Evolutionary conservation across 179 eudicot species (phyloP).

Genomic region (Silene coronaria): DNA sequence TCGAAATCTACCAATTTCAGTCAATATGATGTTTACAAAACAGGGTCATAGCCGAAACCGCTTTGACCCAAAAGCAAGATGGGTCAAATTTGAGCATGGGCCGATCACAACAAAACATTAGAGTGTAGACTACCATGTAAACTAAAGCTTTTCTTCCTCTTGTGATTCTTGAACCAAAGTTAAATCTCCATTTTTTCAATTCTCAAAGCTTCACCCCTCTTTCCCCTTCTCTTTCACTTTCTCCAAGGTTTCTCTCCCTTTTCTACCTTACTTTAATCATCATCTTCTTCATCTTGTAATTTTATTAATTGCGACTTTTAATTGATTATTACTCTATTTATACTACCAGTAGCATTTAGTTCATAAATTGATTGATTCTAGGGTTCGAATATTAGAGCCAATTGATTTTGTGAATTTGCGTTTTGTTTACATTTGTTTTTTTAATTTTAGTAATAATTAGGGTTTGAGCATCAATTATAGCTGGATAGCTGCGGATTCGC

Average conservation of each 20-base stretch:
- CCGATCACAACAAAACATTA: neutral
- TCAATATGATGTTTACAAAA: no score
- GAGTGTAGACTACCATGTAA: no score
- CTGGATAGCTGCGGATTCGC: neutral
- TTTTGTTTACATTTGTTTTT: neutral
- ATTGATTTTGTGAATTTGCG: neutral
- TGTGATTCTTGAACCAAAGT: no score
- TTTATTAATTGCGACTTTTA: neutral
- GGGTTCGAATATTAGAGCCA: no score
- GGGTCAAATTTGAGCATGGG: neutral
- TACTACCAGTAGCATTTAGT: neutral
- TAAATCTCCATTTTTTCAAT: neutral
- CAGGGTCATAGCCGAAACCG: no score
- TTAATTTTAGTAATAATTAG: neutral
- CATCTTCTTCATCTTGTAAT: neutral
- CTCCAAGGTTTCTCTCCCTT: neutral
- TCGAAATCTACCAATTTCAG: no score
- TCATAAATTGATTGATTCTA: no score
- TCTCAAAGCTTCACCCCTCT: neutral
- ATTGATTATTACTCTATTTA: neutral
- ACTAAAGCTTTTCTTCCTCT: no score
- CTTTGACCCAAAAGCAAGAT: neutral
- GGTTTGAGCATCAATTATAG: neutral
- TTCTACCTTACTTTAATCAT: neutral
- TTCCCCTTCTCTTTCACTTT: neutral